These are phyloP conservation scores for Fagopyrum homotropicum DNA, from an alignment of 148 eudicot species.

Conservation along the genomic window DNA sequence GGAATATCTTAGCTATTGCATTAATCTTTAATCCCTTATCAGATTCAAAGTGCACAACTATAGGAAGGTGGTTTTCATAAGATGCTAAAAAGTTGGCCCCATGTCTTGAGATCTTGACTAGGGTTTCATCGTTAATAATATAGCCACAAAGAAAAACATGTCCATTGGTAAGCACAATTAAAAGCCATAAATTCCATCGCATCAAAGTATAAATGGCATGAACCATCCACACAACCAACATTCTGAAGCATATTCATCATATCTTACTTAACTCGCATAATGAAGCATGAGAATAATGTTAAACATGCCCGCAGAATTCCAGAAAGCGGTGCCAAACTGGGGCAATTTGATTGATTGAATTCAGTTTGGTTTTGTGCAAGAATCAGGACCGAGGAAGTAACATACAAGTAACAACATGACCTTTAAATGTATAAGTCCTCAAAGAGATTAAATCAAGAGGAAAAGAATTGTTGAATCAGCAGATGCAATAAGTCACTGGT, in stretches of 20 bases:
- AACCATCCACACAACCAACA: background rate
- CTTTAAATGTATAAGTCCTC: background rate
- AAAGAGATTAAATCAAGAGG: background rate
- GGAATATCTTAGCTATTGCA: background rate
- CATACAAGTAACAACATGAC: background rate
- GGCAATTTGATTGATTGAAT: background rate
- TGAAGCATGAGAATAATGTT: background rate
- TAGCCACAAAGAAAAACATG: background rate
- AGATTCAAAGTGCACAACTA: background rate
- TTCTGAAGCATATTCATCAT: background rate
- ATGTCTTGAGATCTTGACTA: background rate
- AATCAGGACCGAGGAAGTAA: background rate
- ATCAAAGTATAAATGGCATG: background rate
- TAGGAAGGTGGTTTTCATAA: background rate
- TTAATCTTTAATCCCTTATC: background rate
- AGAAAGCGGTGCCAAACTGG: background rate
- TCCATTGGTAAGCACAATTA: background rate
- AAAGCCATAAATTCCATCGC: too few species aligned
- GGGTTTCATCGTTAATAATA: background rate
- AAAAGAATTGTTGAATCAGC: background rate
- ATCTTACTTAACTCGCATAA: background rate
- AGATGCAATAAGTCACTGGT: background rate
- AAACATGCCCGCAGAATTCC: background rate
- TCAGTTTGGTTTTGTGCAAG: background rate
- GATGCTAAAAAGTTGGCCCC: background rate